phyloP scores from a whole-genome alignment of 2,329 filamentous ascomycete genomes.

The Talaromyces sp. region DNA sequence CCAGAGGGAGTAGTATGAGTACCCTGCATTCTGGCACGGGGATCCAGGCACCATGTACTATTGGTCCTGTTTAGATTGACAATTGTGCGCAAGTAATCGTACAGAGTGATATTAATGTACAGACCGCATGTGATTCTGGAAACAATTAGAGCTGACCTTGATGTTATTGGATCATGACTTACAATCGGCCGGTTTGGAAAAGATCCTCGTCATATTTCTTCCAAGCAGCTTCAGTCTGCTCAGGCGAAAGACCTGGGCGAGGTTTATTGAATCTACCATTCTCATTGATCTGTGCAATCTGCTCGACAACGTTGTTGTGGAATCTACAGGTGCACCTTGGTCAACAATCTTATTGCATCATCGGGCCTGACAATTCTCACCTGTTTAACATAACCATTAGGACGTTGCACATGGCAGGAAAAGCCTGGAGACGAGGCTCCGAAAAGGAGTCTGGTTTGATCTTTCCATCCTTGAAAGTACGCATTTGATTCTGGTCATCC shows the following conservation, averaged over 20 bases:
- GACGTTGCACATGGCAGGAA: slow-evolving; percentile 69
- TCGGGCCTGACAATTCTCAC: slow-evolving; percentile 6
- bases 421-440: slow-evolving; percentile 65
- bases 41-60: slow-evolving; percentile 78
- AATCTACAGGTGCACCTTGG: slow-evolving; percentile 46
- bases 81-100: slow-evolving; percentile 77
- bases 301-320: slow-evolving; percentile 80
- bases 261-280: slow-evolving; percentile 72
- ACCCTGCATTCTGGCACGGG: slow-evolving; percentile 65
- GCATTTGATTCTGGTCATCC: slow-evolving; percentile 49
- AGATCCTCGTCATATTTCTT: slow-evolving; percentile 72
- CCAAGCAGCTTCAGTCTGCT: slow-evolving; percentile 53
- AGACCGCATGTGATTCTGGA: slow-evolving; percentile 63
- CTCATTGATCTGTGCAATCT: slow-evolving; percentile 78
- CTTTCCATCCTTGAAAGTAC: slow-evolving; percentile 66
- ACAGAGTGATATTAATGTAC: slow-evolving; percentile 74
- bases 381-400: slow-evolving; percentile 68
- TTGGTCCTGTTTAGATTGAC: slow-evolving; percentile 69
- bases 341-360: background rate
- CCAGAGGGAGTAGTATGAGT: slow-evolving; percentile 63
- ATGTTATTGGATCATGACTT: slow-evolving; percentile 21
- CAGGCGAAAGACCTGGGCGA: slow-evolving; percentile 45
- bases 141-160: slow-evolving; percentile 20
- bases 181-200: slow-evolving; percentile 73
- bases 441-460: slow-evolving; percentile 71